A percentile compares a stretch with the other conserved stretches of the same genome.
Evolutionary conservation across 176 grass and related monocot genomes (phyloP).

Genomic region (Chloris gayana): DNA sequence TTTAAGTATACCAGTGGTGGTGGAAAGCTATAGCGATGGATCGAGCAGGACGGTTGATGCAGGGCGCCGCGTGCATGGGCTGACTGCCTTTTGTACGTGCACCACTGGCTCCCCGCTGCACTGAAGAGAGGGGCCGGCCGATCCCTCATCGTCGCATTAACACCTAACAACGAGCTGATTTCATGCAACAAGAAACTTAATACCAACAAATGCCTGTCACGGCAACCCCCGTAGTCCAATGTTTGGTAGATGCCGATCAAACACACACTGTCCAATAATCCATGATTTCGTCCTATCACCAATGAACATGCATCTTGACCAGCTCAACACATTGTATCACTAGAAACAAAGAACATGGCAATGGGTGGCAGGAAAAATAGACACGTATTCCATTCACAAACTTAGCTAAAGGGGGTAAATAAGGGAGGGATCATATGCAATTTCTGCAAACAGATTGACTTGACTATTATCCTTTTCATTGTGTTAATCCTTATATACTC

Average conservation of each 20-base stretch:
- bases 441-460: too few species aligned
- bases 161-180: not conserved
- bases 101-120: slow-evolving; percentile 30
- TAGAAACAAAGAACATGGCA: too few species aligned
- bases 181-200: not conserved
- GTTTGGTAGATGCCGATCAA: not conserved
- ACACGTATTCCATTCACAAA: too few species aligned
- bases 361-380: too few species aligned
- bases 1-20: slow-evolving; percentile 5
- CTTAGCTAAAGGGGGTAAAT: too few species aligned
- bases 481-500: too few species aligned
- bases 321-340: too few species aligned
- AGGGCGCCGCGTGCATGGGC: slow-evolving; percentile 49
- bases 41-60: not conserved
- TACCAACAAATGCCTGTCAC: not conserved
- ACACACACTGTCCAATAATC: too few species aligned
- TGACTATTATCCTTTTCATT: too few species aligned
- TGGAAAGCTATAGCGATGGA: not conserved
- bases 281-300: not conserved
- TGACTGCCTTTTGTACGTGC: slow-evolving; percentile 14
- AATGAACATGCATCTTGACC: not conserved
- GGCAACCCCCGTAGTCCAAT: not conserved
- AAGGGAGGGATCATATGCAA: too few species aligned
- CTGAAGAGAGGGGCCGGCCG: slow-evolving; percentile 18
- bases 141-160: not conserved